phyloP scores from a whole-genome alignment of 305 asterid genomes.

The Solanum aculeatissimum region DNA sequence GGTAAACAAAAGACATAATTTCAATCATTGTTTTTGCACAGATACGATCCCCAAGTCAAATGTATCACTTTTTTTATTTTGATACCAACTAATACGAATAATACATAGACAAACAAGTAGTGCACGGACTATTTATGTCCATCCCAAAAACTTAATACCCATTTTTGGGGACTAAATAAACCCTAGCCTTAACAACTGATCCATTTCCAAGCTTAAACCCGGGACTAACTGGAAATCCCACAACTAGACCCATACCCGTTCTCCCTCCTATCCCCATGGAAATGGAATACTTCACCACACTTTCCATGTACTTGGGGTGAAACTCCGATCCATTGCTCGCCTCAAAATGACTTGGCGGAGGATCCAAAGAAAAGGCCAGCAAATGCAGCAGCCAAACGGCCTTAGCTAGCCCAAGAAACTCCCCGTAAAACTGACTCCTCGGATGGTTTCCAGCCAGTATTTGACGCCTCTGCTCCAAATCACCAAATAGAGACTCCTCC shows the following conservation, averaged over 20 bases:
- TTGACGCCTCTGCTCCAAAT: constrained; percentile 83
- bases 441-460: constrained; percentile 81
- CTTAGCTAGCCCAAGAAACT: constrained; percentile 73
- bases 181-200: constrained; percentile 66
- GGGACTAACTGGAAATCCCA: constrained; percentile 83
- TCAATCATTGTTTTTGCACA: background rate
- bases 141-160: background rate
- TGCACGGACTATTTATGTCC: background rate
- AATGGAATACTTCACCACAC: constrained; percentile 42
- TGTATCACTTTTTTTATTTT: background rate
- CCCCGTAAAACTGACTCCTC: constrained; percentile 76
- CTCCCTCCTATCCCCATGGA: constrained; percentile 27
- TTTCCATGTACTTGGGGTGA: constrained; percentile 81
- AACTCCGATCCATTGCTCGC: constrained; percentile 82
- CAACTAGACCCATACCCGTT: constrained; percentile 45
- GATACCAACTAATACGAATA: background rate
- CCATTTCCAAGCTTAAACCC: constrained; percentile 84
- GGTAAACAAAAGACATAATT: background rate
- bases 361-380: constrained; percentile 76
- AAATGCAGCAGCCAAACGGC: constrained; percentile 89
- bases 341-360: constrained; percentile 86
- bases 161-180: constrained; percentile 44
- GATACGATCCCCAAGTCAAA: background rate
- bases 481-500: constrained; percentile 95
- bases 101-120: background rate